Base-by-base conservation (phyloP, 2,329 filamentous ascomycete species). In the Tolypocladium paradoxum region DNA sequence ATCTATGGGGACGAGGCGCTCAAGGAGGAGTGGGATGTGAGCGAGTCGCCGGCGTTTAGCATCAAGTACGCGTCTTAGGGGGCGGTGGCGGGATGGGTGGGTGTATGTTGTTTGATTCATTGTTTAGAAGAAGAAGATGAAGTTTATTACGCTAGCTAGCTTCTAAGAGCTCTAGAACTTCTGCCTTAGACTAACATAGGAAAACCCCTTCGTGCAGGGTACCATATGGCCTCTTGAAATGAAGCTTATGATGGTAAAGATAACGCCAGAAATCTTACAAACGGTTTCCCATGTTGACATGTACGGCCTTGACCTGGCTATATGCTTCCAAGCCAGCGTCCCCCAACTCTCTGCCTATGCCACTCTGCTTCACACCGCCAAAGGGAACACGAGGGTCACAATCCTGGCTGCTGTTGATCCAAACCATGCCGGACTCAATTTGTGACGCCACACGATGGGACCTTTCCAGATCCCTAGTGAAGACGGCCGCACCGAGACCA, bases 391-490 rank as follows among this genome's bases (percentile, higher is more conserved):
- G 61, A 52, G 70, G 65, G 24, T 75, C 72, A 0, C 66, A 71
- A 45, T 75, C 73, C 38, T 74, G 73, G 6, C 68, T 71, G 0
- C 70, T 72, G 61, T 78, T 78, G 55, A 78, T 71, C 75, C 74
- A 78, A n/a, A 77, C 74, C 72, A 76, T 77, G 31, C 83, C 83
- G 1, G 81, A 75, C 64, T 85, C 79, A 50, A 86, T 78, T 18
- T 75, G 75, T 55, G 76, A 76, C 4, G 78, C 73, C 0, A 76
- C 70, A 12, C 70, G 70, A 56, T 77, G 75, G 2, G 73, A 69
- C 29, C 68, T 67, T 51, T 71, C 74, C 50, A 85, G 71, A 60
- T 83, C 76, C 54, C 77, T 70, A 0, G 77, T 85, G 59, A 85
- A 87, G 2, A 87, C 66, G 0, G 82, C 78, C 9, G 77, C 76